Evolutionary conservation across 768 basidiomycete species (phyloP).

Genomic region (Termitomyces sp.): DNA sequence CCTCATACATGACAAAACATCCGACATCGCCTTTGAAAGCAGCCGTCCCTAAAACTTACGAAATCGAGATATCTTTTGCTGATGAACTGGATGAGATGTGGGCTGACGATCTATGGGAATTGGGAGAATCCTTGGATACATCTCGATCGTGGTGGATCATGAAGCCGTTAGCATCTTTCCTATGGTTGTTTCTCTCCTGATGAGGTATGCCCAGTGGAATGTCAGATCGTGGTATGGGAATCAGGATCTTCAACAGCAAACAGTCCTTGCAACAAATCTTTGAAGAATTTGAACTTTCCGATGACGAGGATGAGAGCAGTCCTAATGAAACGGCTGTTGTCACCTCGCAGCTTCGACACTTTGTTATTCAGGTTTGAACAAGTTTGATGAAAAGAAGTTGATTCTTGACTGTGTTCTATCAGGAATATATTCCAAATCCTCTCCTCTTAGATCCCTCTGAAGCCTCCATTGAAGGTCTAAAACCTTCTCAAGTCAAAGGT

Average conservation of each 20-base stretch:
- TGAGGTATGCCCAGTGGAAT: slow-evolving; percentile 51
- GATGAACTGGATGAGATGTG: slow-evolving; percentile 96
- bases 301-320: slow-evolving; percentile 39
- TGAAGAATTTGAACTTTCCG: slow-evolving; percentile 65
- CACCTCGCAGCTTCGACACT: slow-evolving; percentile 88
- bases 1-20: slow-evolving; percentile 68
- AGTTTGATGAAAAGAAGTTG: neutral
- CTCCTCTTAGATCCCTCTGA: slow-evolving; percentile 70
- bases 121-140: slow-evolving; percentile 54
- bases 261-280: slow-evolving; percentile 70
- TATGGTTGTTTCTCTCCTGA: neutral
- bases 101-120: slow-evolving; percentile 89
- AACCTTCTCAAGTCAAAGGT: slow-evolving; percentile 29
- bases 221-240: slow-evolving; percentile 95
- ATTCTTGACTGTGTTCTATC: neutral
- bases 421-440: slow-evolving; percentile 86
- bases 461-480: slow-evolving; percentile 22
- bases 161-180: slow-evolving; percentile 57
- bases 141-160: slow-evolving; percentile 80
- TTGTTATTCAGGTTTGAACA: slow-evolving; percentile 80
- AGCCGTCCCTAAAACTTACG: slow-evolving; percentile 71
- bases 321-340: slow-evolving; percentile 50
- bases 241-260: slow-evolving; percentile 81
- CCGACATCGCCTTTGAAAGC: slow-evolving; percentile 46
- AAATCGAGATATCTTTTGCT: slow-evolving; percentile 80